Conservation (phyloP, 495 filamentous ascomycete genomes). For the Aspergillus affinis region DNA sequence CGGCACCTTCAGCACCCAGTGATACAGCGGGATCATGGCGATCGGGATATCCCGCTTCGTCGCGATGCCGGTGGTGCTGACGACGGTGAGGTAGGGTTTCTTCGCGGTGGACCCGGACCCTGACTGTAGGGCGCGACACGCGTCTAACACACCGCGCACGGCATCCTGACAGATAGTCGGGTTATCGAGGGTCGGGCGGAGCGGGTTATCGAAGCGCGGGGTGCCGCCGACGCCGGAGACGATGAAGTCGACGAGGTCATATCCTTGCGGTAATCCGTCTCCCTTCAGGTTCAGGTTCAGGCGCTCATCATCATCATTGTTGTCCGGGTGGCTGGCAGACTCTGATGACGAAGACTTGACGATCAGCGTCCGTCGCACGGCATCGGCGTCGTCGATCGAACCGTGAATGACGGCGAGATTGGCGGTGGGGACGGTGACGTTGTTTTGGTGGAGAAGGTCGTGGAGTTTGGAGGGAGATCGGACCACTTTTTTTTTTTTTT, state of each 20-base stretch:
- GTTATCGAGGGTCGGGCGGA: slow-evolving; percentile 48
- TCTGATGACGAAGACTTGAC: not conserved
- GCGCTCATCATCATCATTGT: not conserved
- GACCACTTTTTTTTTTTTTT: slow-evolving; percentile 34
- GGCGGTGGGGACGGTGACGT: slow-evolving; percentile 27
- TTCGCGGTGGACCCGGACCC: not conserved
- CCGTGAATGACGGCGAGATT: slow-evolving; percentile 52
- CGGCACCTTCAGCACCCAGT: slow-evolving; percentile 46
- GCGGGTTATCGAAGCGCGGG: slow-evolving; percentile 11
- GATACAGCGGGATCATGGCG: slow-evolving; percentile 50
- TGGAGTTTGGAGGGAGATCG: slow-evolving; percentile 64
- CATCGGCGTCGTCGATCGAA: slow-evolving; percentile 46
- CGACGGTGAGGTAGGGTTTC: slow-evolving; percentile 45
- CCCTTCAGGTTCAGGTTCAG: not conserved
- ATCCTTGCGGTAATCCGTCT: not conserved
- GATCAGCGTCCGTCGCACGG: slow-evolving; percentile 35
- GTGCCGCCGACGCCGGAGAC: slow-evolving; percentile 28
- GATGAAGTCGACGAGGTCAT: slow-evolving; percentile 27
- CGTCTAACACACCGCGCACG: slow-evolving; percentile 44
- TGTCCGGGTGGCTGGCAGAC: not conserved
- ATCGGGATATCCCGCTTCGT: slow-evolving; percentile 54
- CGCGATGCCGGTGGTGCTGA: slow-evolving; percentile 56
- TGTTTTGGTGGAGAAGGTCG: slow-evolving; percentile 32
- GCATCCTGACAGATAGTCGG: slow-evolving; percentile 57
- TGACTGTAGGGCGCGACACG: slow-evolving; percentile 31